Evolutionary conservation across 139 green algal genomes (phyloP).

Genomic region (Ettlia oleoabundans): DNA sequence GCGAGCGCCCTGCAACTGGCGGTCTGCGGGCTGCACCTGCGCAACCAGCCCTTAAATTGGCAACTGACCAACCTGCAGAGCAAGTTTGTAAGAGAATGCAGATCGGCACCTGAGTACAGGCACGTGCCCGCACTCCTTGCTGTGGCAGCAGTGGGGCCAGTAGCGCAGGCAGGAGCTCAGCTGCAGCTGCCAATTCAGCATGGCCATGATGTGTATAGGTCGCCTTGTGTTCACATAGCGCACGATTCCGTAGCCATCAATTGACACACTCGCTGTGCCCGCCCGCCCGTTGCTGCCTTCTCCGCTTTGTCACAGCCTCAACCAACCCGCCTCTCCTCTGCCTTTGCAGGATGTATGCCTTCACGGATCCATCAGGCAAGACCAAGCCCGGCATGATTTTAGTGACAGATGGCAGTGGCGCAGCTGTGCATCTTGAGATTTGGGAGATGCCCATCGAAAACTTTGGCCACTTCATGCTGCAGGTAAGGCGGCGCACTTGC

Average conservation of each 20-base stretch:
- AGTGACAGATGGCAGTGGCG: conserved; percentile 14
- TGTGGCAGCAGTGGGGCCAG: neutral
- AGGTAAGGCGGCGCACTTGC: too few relatives aligned
- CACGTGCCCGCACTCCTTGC: neutral
- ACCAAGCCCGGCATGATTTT: conserved; percentile 51
- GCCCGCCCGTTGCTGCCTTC: too few relatives aligned
- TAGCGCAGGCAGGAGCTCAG: neutral
- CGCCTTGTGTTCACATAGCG: too few relatives aligned
- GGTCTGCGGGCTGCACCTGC: conserved; percentile 62
- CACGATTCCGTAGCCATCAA: too few relatives aligned
- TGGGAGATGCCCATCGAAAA: conserved; percentile 74
- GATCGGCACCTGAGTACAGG: conserved; percentile 64
- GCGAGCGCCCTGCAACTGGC: conserved; percentile 28
- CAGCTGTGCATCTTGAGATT: conserved; percentile 64
- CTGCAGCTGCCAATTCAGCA: too few relatives aligned
- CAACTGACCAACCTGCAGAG: conserved; percentile 63
- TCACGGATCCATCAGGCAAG: conserved; percentile 39
- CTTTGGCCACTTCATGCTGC: conserved; percentile 52
- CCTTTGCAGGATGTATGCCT: conserved; percentile 40
- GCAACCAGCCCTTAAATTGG: conserved; percentile 62
- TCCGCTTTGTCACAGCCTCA: too few relatives aligned
- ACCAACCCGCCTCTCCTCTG: neutral
- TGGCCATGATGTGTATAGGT: too few relatives aligned
- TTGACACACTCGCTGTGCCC: too few relatives aligned
- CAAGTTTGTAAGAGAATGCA: conserved; percentile 50